Conservation (phyloP, 305 asterid species). For the Plantago lanceolata region DNA sequence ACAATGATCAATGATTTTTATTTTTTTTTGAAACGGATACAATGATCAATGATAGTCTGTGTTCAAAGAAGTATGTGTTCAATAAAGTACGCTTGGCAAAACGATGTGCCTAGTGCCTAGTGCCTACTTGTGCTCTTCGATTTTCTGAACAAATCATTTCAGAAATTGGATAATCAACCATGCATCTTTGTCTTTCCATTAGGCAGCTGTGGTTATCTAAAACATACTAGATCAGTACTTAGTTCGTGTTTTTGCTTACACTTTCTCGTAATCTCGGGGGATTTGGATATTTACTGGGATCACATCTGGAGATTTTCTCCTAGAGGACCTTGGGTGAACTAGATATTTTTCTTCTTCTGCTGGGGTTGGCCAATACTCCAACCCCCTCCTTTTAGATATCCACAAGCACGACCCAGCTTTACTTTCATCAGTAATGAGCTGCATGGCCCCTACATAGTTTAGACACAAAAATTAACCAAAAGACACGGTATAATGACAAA, state of each 20-base stretch:
- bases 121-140: not conserved
- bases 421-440: constrained; percentile 76
- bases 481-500: constrained; percentile 7
- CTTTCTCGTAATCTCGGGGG: constrained; percentile 73
- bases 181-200: constrained; percentile 15
- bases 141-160: not conserved
- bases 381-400: constrained; percentile 81
- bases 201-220: constrained; percentile 15
- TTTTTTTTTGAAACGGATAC: too few relatives aligned
- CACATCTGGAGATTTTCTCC: constrained; percentile 42
- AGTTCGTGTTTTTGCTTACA: constrained; percentile 42
- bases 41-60: not conserved
- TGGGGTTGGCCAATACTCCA: constrained; percentile 93
- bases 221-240: not conserved
- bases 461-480: constrained; percentile 24
- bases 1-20: too few relatives aligned
- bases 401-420: constrained; percentile 92
- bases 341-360: constrained; percentile 73
- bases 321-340: constrained; percentile 34
- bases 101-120: not conserved
- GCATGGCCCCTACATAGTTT: constrained; percentile 61
- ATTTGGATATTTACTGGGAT: constrained; percentile 49
- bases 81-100: not conserved
- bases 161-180: constrained; percentile 6
- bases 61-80: not conserved